Base-by-base conservation (phyloP, 2,329 filamentous ascomycete genomes). In the Triangularia verruculosa region DNA sequence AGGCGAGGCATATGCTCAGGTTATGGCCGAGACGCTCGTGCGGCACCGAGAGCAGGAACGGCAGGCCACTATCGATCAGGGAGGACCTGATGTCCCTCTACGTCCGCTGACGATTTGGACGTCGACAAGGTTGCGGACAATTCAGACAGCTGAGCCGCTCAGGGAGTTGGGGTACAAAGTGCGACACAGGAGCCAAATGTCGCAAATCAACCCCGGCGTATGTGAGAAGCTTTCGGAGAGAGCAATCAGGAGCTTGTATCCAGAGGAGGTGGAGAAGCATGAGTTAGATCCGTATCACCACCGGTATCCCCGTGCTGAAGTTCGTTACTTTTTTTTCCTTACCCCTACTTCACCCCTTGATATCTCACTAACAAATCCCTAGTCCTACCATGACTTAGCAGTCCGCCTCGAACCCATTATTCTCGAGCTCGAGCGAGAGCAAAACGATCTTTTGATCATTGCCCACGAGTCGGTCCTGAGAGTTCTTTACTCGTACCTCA, bases 301-400 rank as follows among this genome's bases (percentile, higher is more conserved):
- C 76, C 87, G 95, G 43, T 99, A 97, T 74, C 95, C 95, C 7
- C 86, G 95, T 66, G 94, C 94, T 65, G 95, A 99, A 82, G 93
- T 93, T 80, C 73, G 78, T n/a, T 7, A 12, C 12, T 54, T 17
- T 27, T 27, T 59, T 61, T 61, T n/a, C n/a, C n/a, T n/a, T n/a
- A n/a, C n/a, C n/a, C n/a, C n/a, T n/a, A n/a, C n/a, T n/a, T n/a
- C n/a, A 57, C 60, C 70, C 57, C 51, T 52, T 53, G 51, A 27
- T 57, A 22, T 15, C 51, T 57, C 6, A 51, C 67, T 64, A 9
- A 66, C 66, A 58, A 13, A 1, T 5, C 24, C 64, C 58, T 70
- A 97, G 91, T 98, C 94, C 8, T 99, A 99, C 77, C 95, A 99
- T 75, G 95, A 99, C 73, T 87, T 99, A 52, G 95, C 95, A n/a